Conservation (phyloP, 2,329 filamentous ascomycete species). For the Chrysoporthe cubensis region DNA sequence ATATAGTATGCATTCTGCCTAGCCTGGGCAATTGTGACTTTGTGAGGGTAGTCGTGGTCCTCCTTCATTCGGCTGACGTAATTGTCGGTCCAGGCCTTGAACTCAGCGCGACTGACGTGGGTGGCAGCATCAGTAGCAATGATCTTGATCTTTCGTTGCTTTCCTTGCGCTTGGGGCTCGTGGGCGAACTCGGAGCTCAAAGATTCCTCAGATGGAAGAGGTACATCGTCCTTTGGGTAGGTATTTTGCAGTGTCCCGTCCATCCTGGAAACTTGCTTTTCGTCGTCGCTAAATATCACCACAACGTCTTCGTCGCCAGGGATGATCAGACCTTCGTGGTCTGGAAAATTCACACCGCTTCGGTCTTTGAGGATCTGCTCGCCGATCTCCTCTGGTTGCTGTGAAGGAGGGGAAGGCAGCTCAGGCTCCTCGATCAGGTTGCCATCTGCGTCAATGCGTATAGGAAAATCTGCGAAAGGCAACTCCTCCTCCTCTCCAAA, state of each 20-base stretch:
- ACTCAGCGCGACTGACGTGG: slow-evolving; percentile 41
- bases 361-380: slow-evolving; percentile 14
- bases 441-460: slow-evolving; percentile 57
- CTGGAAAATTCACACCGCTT: slow-evolving; percentile 9
- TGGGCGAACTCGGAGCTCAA: slow-evolving; percentile 17
- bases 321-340: slow-evolving; percentile 23
- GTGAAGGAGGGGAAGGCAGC: slow-evolving; percentile 45
- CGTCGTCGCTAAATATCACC: slow-evolving; percentile 43
- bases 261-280: slow-evolving; percentile 31
- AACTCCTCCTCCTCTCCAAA: slow-evolving; percentile 47
- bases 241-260: neutral
- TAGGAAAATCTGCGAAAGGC: slow-evolving; percentile 45
- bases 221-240: slow-evolving; percentile 2
- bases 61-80: slow-evolving; percentile 61
- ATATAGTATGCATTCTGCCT: slow-evolving; percentile 46
- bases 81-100: slow-evolving; percentile 46
- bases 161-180: slow-evolving; percentile 17
- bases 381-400: slow-evolving; percentile 20
- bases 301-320: slow-evolving; percentile 38
- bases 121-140: slow-evolving; percentile 38
- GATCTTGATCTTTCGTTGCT: slow-evolving; percentile 34
- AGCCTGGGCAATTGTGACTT: slow-evolving; percentile 41
- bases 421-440: slow-evolving; percentile 53
- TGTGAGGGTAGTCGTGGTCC: slow-evolving; percentile 31
- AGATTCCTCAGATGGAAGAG: slow-evolving; percentile 17